These are phyloP conservation scores for Spongiforma sp. DNA, from an alignment of 1,284 basidiomycete species.

Conservation along the genomic window DNA sequence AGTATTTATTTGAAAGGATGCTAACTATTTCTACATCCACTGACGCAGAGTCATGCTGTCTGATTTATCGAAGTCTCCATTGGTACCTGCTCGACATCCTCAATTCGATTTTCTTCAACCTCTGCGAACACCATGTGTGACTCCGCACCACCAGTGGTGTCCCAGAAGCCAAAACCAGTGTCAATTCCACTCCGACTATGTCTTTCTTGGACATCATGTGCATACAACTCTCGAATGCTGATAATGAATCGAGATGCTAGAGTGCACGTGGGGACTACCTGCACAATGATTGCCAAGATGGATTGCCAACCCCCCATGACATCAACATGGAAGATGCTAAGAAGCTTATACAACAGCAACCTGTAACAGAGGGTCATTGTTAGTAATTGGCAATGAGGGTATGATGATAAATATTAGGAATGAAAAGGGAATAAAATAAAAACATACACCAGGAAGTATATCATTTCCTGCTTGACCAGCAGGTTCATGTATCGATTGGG, in stretches of 20 bases:
- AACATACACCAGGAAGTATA: conserved; percentile 14
- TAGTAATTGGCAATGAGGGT: background rate
- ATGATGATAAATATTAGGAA: background rate
- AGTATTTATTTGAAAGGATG: too few species aligned
- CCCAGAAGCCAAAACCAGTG: background rate
- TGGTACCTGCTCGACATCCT: too few species aligned
- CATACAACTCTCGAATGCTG: background rate
- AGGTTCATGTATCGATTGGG: conserved; percentile 6
- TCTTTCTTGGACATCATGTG: background rate
- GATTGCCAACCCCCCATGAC: background rate
- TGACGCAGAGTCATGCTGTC: too few species aligned
- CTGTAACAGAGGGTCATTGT: background rate
- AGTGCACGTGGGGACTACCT: conserved; percentile 5
- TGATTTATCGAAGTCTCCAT: too few species aligned
- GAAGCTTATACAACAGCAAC: background rate
- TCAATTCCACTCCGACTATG: background rate
- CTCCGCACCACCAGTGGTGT: too few species aligned
- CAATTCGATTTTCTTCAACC: too few species aligned
- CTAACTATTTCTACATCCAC: too few species aligned
- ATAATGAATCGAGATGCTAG: conserved; percentile 15
- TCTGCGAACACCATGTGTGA: too few species aligned
- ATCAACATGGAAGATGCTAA: background rate
- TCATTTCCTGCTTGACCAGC: conserved; percentile 7
- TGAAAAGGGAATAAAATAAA: background rate
- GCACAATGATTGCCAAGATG: background rate